Evolutionary conservation across 352 stramenopile species (phyloP), one percentile per base, ranked within the genome.

Genomic region (Phytophthora niederhauseri): DNA sequence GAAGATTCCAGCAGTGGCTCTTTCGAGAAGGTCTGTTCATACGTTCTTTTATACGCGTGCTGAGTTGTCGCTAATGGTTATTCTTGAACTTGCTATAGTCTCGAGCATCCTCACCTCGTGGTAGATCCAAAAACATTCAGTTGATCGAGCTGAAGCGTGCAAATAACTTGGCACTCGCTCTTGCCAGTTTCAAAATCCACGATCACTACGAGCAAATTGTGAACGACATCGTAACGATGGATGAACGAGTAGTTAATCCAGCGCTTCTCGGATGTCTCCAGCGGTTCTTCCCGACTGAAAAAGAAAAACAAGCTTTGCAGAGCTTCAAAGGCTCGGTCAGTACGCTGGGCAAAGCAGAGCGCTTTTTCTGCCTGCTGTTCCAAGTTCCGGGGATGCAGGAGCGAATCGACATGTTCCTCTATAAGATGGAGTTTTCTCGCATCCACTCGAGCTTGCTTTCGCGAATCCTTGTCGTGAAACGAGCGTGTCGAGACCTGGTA

Each of bases 101-200:
- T 43, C 77, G 87, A 11, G 79, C 81, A 12, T 91, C 82, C 0
- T 95, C 87, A 2, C 85, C 85, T 24, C 81, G 87, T 17, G 84
- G 87, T 15, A 89, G 89, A 24, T 86, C 81, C 28, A 92, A 89
- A 68, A 92, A 81, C 43, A 80, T 93, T 49, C 86, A 92, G 38
- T 57, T 95, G 24, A 83, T 95, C 28, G 87, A 95, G 9, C 54
- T 89, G 26, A 95, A 95, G 49, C 87, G 85, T 20, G 85, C 85
- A 2, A 95, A 95, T 53, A 95, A 95, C 57, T 58, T 95, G 1
- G 80, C 87, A 8, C 75, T 93, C 31, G 84, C 85, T 24, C 70
- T 95, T 9, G 74, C 85, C 7, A 93, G 79, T 38, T 95, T 93
- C 79, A 93, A 93, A 60, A 86, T 95, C 41, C 72, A 86, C 57